Percentiles rank a stretch among this genome's conserved stretches.
Conservation (phyloP, 176 grass and related monocot species). For the Pontederia crassipes region DNA sequence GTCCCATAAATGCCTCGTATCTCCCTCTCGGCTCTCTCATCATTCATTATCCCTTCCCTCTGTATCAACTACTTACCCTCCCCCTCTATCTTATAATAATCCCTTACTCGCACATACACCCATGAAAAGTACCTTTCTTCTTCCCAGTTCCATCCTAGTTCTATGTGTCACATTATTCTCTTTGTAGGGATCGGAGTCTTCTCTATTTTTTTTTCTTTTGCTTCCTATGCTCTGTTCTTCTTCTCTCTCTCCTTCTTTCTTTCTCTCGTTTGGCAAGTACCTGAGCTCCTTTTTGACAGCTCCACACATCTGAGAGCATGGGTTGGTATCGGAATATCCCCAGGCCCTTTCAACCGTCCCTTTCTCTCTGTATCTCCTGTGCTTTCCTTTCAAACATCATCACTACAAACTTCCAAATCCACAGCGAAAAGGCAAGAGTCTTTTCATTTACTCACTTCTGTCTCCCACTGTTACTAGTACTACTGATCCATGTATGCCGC, state of each 20-base stretch:
- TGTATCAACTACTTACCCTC: background rate
- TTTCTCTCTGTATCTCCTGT: background rate
- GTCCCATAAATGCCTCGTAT: slow-evolving; percentile 18
- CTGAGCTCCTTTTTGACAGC: background rate
- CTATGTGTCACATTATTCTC: slow-evolving; percentile 2
- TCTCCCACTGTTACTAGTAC: background rate
- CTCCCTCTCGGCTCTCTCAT: background rate
- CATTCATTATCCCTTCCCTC: background rate
- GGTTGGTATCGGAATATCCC: background rate
- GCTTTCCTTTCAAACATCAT: too few relatives aligned
- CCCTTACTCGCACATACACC: background rate
- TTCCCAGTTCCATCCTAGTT: background rate
- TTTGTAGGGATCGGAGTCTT: slow-evolving; percentile 1
- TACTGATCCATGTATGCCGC: background rate
- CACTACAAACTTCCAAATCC: too few relatives aligned
- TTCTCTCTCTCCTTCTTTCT: background rate
- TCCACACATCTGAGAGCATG: background rate
- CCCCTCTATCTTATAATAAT: background rate
- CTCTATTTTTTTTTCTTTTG: too few relatives aligned
- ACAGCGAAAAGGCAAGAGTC: too few relatives aligned
- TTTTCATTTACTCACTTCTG: background rate
- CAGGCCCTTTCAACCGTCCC: too few relatives aligned
- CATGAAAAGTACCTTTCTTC: background rate
- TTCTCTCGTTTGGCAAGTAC: background rate
- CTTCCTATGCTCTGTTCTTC: background rate